Evolutionary conservation across 345 rosid species (phyloP).

Genomic region (Anacardium occidentale): DNA sequence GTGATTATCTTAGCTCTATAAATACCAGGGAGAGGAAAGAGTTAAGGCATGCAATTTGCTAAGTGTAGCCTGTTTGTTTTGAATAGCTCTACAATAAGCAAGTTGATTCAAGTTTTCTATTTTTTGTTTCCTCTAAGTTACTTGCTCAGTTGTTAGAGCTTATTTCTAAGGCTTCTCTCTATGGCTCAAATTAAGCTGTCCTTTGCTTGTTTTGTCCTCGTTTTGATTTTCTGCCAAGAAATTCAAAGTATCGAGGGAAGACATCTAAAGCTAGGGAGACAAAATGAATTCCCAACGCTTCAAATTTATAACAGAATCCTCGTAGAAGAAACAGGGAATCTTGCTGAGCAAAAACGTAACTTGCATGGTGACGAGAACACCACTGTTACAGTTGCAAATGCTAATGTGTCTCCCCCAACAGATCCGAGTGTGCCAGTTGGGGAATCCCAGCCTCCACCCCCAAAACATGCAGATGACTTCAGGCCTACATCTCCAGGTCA

Average conservation of each 20-base stretch:
- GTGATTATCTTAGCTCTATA: slow-evolving; percentile 10
- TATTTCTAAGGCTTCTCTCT: not conserved
- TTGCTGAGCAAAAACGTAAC: not conserved
- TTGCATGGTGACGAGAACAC: slow-evolving; percentile 2
- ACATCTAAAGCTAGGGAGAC: slow-evolving; percentile 24
- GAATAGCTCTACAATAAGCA: not conserved
- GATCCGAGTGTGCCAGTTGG: slow-evolving; percentile 12
- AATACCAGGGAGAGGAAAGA: not conserved
- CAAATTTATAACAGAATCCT: slow-evolving; percentile 6
- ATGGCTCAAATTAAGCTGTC: slow-evolving; percentile 49
- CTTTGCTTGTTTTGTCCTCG: slow-evolving; percentile 25
- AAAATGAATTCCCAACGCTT: slow-evolving; percentile 6
- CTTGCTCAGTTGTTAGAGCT: not conserved
- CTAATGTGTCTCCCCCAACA: slow-evolving; percentile 19
- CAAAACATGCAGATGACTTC: slow-evolving; percentile 41
- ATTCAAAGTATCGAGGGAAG: slow-evolving; percentile 40
- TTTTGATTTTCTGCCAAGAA: slow-evolving; percentile 33
- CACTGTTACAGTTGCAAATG: not conserved
- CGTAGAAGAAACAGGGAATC: slow-evolving; percentile 6
- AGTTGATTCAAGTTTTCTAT: not conserved
- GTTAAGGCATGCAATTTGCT: slow-evolving; percentile 4
- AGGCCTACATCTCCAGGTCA: slow-evolving; percentile 67
- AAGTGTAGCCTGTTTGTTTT: not conserved
- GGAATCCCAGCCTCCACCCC: slow-evolving; percentile 22
- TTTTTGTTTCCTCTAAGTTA: slow-evolving; percentile 1